Base-by-base conservation (phyloP, 2,329 filamentous ascomycete genomes). In the Epichloe uncinata region DNA sequence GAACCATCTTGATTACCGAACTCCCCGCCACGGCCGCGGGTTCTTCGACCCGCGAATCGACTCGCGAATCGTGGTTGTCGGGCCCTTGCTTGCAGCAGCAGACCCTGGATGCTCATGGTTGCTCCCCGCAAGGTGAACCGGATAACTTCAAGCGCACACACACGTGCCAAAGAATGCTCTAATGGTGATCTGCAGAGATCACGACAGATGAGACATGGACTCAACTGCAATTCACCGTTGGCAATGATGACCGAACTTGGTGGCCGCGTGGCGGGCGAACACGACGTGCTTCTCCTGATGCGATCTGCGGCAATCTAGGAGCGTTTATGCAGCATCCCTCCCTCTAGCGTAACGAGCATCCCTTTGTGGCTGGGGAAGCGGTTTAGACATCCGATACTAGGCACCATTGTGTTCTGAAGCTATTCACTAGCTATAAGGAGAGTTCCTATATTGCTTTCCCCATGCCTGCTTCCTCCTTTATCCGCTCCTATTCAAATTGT, bases 121-220 rank as follows among this genome's bases (percentile, higher is more conserved):
- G 26, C 12, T 42, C 43, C 43, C 43, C n/a, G 30, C 43, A 36
- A 42, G 46, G 13, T 42, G 37, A 42, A 30, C 26, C 26, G 16
- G 16, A 26, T 20, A 22, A 22, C 22, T 22, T 16, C 16, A 47
- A 38, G 36, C 45, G 36, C 47, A 43, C 33, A 22, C 45, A 5
- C 18, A 35, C 16, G 22, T 33, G 42, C 45, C 45, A 8, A 37
- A 8, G 33, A 49, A 35, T 11, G 38, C 15, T 20, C 38, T 40
- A 49, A 49, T 44, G 18, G 34, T 26, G 38, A 22, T 30, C 38
- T 43, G 30, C 38, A 49, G 47, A 49, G 30, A 49, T 49, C 34
- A 49, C 47, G 41, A 42, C 47, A 48, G 46, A 16, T 34, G 46
- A 48, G 46, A 48, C 46, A 41, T 22, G 38, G 6, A 46, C 8